Conservation (phyloP, 2,329 filamentous ascomycete species). For the Gnomoniopsis smithogilvyi region DNA sequence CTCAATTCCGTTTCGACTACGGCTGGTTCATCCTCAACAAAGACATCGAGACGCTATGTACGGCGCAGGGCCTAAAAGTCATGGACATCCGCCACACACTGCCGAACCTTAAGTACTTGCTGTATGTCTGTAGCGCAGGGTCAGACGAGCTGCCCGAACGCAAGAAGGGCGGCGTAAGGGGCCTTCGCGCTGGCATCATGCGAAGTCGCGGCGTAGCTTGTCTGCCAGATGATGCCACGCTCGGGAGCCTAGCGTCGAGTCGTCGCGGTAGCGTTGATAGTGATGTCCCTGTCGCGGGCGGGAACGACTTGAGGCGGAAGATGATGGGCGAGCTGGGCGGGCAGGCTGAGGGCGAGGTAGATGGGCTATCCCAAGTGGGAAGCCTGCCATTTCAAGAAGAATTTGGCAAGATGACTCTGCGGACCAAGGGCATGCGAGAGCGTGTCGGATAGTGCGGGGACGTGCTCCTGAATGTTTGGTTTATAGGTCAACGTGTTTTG, state of each 20-base stretch:
- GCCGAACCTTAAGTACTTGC: constrained; percentile 87
- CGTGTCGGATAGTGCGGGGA: constrained; percentile 31
- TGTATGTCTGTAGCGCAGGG: constrained; percentile 86
- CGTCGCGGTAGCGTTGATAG: constrained; percentile 43
- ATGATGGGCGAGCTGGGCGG: constrained; percentile 26
- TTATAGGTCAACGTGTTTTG: background rate
- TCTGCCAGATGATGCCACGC: constrained; percentile 32
- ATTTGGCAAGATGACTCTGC: constrained; percentile 45
- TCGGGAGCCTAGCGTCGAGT: constrained; percentile 36
- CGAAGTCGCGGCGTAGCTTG: constrained; percentile 28
- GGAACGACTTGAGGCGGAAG: constrained; percentile 39
- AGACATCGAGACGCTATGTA: constrained; percentile 72
- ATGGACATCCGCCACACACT: constrained; percentile 90
- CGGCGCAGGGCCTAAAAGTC: constrained; percentile 68
- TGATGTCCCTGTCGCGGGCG: constrained; percentile 23
- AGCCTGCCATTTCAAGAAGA: constrained; percentile 44
- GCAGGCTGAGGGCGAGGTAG: constrained; percentile 1
- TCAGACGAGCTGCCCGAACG: constrained; percentile 59
- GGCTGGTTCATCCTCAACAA: constrained; percentile 97
- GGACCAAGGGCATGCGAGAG: constrained; percentile 56
- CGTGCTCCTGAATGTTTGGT: background rate
- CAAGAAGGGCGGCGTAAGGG: constrained; percentile 59
- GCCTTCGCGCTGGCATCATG: constrained; percentile 50
- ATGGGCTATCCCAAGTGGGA: background rate
- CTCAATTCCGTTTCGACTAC: constrained; percentile 92